Evolutionary conservation across 1,139 yeast species (phyloP), one percentile per base, ranked within the genome.

Genomic region (Scheffersomyces cryptocercus): DNA sequence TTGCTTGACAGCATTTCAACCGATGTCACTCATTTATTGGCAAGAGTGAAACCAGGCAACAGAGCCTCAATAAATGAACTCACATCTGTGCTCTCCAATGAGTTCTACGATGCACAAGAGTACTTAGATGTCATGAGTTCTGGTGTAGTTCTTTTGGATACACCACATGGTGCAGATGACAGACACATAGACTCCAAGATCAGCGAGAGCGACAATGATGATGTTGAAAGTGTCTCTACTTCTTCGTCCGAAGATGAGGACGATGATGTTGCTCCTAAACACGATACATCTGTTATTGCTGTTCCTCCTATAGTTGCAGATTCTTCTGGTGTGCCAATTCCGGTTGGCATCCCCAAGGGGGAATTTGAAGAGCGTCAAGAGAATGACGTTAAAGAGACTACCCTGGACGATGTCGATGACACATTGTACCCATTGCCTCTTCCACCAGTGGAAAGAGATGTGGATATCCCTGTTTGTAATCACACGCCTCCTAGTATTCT

Each of bases 401-500:
- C 20, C n/a, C 24, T 20, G 12, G 38, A 30, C 13, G 61, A 55
- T 31, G 57, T 54, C n/a, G 76, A 68, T 35, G 54, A 51, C 32
- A 67, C 64, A 34, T 64, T 89, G 16, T 84, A 77, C 53, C 97
- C 97, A 8, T 70, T 88, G 38, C 88, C 91, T 1, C 63, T 65
- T 29, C 61, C 61, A 0, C 70, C 68, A 0, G 68, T 88, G 6
- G 53, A 62, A 20, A 78, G 96, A 43, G 77, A 91, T 42, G 59
- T 64, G 28, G 87, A 80, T 42, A 73, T 91, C n/a, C 79, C 81
- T 3, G 69, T 71, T 13, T 79, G 90, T 43, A 71, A 71, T 0
- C 77, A 82, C 37, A 70, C 82, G 0, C 98, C 98, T 2, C 97
- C 97, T 4, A 85, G 95, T 50, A 67, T 93, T 33, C 70, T 91